phyloP scores from a whole-genome alignment of 495 filamentous ascomycete species.

The Hypomontagnella submonticulosa region DNA sequence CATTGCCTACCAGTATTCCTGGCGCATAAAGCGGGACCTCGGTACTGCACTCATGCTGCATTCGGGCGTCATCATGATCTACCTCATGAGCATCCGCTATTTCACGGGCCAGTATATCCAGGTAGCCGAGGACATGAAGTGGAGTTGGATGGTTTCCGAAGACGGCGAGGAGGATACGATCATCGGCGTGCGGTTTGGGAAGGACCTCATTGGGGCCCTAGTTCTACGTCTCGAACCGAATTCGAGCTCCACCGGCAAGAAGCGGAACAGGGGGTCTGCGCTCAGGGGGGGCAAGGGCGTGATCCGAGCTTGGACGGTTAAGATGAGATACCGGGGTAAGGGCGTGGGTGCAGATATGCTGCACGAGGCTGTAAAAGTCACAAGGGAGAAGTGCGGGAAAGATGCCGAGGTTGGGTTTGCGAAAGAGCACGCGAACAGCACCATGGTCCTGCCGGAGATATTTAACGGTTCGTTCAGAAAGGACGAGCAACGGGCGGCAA shows the following conservation, averaged over 20 bases:
- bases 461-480: conserved; percentile 70
- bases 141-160: conserved; percentile 52
- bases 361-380: conserved; percentile 69
- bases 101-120: conserved; percentile 54
- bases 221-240: conserved; percentile 56
- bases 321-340: conserved; percentile 69
- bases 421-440: conserved; percentile 72
- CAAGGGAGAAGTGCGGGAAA: conserved; percentile 65
- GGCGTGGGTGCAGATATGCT: conserved; percentile 77
- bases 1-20: conserved; percentile 51
- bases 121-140: conserved; percentile 52
- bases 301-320: conserved; percentile 81
- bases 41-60: conserved; percentile 50
- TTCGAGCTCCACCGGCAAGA: conserved; percentile 38
- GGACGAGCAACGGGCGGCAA: conserved; percentile 64
- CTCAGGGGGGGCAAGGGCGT: conserved; percentile 61
- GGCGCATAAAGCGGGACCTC: conserved; percentile 44
- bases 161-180: conserved; percentile 53
- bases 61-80: conserved; percentile 53
- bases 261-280: conserved; percentile 40
- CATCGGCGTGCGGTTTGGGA: conserved; percentile 55
- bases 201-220: conserved; percentile 55
- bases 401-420: conserved; percentile 73
- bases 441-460: conserved; percentile 65
- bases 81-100: conserved; percentile 56